Base-by-base conservation (phyloP, 768 basidiomycete genomes). In the Fomitopsis serialis region DNA sequence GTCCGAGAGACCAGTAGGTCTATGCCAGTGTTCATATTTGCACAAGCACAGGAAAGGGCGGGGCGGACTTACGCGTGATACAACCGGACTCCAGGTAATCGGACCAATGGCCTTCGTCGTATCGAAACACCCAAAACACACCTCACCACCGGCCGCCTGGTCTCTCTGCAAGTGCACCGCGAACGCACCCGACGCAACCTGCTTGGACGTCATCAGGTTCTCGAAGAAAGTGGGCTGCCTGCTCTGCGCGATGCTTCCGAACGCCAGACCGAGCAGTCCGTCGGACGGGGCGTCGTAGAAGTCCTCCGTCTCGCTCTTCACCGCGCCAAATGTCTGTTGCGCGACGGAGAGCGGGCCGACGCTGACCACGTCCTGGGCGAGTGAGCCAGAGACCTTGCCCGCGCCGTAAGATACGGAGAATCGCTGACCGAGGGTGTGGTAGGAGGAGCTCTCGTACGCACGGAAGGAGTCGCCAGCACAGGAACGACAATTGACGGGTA, bases 211-310 rank as follows among this genome's bases (percentile, higher is more conserved):
- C 17, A 87, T 74, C 36, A 87, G 63, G 57, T 79, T 85, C 65
- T 88, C 87, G 56, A 86, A 82, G 58, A 85, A 79, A 0, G 85
- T 86, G 8, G 76, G 72, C 48, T 72, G 56, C 12, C 60, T 62
- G 0, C 71, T 74, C 44, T 60, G 66, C 11, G 84, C 66, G 51
- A 87, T 83, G 40, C 75, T 68, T 34, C 79, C 68, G 58, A 87
- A 88, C 11, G 80, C 84, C 61, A 87, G 66, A 23, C 85, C 85
- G 7, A 84, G 63, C 11, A 86, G 70, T 11, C 85, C 87, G 44
- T 75, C 74, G 54, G 74, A 81, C 8, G 84, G 83, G 17, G 72
- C 69, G 36, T 61, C 59, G 32, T 68, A 66, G 65, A 87, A 82
- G 59, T 80, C 80, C 5, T 67, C 59, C 0, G 80, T 79, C 48